These are phyloP conservation scores for Poa pratensis DNA, from an alignment of 176 grass and related monocot genomes.

Conservation along the genomic window DNA sequence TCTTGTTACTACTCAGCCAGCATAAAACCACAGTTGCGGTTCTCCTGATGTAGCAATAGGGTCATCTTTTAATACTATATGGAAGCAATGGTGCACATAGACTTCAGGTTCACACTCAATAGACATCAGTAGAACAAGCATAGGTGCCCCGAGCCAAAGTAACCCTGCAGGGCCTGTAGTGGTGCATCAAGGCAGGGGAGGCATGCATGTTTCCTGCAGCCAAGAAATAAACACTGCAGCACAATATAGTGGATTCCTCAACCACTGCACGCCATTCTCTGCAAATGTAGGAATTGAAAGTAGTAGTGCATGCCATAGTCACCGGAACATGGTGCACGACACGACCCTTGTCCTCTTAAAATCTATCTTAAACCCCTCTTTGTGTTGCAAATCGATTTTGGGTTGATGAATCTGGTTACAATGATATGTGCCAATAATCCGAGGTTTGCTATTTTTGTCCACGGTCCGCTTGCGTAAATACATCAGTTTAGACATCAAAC, in stretches of 20 bases:
- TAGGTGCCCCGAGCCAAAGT: slow-evolving; percentile 19
- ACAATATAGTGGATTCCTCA: slow-evolving; percentile 25
- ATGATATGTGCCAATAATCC: slow-evolving; percentile 24
- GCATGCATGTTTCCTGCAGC: slow-evolving; percentile 12
- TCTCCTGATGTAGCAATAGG: not conserved
- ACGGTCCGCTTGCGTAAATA: not conserved
- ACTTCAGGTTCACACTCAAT: slow-evolving; percentile 13
- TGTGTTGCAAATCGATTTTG: not conserved
- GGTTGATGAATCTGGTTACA: not conserved
- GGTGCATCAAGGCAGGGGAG: not conserved
- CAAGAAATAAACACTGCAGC: not conserved
- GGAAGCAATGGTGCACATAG: not conserved
- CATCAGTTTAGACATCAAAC: not conserved
- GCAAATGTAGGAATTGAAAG: not conserved
- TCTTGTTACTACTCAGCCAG: not conserved
- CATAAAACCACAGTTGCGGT: slow-evolving; percentile 17
- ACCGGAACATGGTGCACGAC: not conserved
- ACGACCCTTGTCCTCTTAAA: not conserved
- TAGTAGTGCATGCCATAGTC: not conserved
- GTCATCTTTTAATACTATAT: not conserved
- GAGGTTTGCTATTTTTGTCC: slow-evolving; percentile 3
- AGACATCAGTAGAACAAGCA: not conserved
- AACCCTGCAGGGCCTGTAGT: not conserved
- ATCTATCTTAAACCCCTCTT: not conserved
- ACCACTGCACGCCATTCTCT: not conserved